Conservation (phyloP, 352 stramenopile species). For the Pythium grandisporangium region DNA sequence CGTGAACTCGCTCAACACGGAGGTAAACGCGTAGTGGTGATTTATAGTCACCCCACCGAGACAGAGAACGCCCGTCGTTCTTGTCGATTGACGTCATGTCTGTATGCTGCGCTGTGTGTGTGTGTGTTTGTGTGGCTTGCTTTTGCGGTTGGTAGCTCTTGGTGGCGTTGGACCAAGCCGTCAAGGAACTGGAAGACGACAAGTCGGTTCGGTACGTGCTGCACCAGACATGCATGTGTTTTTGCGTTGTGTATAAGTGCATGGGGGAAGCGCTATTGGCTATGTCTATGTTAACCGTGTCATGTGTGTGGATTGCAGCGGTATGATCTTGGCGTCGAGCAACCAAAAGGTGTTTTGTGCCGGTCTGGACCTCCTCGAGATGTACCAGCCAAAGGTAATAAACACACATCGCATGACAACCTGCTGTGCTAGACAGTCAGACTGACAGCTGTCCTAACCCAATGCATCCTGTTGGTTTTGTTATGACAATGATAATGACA, state of each 20-base stretch:
- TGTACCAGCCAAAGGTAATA: slow-evolving; percentile 79
- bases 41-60: too few species aligned
- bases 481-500: slow-evolving; percentile 7
- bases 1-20: slow-evolving; percentile 76
- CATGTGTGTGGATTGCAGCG: slow-evolving; percentile 18
- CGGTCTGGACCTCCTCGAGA: slow-evolving; percentile 90
- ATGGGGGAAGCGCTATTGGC: too few species aligned
- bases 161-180: slow-evolving; percentile 49
- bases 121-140: too few species aligned
- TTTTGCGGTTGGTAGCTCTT: slow-evolving; percentile 36
- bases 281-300: not conserved
- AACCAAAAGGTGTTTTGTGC: slow-evolving; percentile 86
- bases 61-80: too few species aligned
- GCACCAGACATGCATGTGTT: too few species aligned
- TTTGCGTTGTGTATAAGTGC: too few species aligned
- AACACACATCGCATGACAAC: not conserved
- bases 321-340: slow-evolving; percentile 68
- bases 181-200: slow-evolving; percentile 66
- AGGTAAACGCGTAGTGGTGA: too few species aligned
- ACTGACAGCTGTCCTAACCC: not conserved
- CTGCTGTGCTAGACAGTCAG: slow-evolving; percentile 1
- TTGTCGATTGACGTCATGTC: too few species aligned
- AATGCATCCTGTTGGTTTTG: too few species aligned
- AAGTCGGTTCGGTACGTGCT: slow-evolving; percentile 62
- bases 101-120: too few species aligned